Base-by-base conservation (phyloP, 2,329 filamentous ascomycete species). In the Pezicula carpinea region DNA sequence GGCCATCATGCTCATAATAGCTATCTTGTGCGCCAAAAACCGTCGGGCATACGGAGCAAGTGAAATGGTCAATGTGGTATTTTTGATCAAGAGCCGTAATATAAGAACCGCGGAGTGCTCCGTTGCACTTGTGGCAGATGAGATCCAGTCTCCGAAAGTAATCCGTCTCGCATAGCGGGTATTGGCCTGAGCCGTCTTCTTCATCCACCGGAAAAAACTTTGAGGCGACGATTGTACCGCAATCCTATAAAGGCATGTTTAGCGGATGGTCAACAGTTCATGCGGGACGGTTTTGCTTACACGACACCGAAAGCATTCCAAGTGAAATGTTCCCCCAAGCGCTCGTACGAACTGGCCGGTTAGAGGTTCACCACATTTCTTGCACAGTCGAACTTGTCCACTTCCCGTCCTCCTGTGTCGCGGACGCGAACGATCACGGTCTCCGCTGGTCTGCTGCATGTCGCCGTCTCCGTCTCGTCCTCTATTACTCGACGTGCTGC, bases 21-120 rank as follows among this genome's bases (percentile, higher is more conserved):
- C 91, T 96, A 72, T 99, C 93, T 62, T 95, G 89, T 6, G 93
- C 93, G 43, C 93, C 93, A 64, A 99, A 99, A n/a, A 97, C 87
- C 1, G 93, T 97, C 4, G 91, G 87, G 64, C 93, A 99, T 26
- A 96, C 83, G 10, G 91, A 97, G 69, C 93, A 99, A 32, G 93
- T 99, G 63, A 99, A 99, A 70, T 99, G 93, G 66, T 97, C 92
- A 56, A 99, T 95, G 68, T 96, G 93, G 68, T 99, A 99, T 72
- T 99, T 99, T 60, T 89, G 88, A 58, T 99, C 93, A 45, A 99
- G 78, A 3, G 93, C 93, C 14, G 93, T 99, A 63, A 99, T 99
- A 69, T 99, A 99, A 4, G 93, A 97, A 39, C 93, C 93, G 52
- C 93, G 86, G 17, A 99, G 78, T 40, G 93, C 93, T 49, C 90